Evolutionary conservation across 768 basidiomycete species (phyloP).

Genomic region (Leccinellum luteum): DNA sequence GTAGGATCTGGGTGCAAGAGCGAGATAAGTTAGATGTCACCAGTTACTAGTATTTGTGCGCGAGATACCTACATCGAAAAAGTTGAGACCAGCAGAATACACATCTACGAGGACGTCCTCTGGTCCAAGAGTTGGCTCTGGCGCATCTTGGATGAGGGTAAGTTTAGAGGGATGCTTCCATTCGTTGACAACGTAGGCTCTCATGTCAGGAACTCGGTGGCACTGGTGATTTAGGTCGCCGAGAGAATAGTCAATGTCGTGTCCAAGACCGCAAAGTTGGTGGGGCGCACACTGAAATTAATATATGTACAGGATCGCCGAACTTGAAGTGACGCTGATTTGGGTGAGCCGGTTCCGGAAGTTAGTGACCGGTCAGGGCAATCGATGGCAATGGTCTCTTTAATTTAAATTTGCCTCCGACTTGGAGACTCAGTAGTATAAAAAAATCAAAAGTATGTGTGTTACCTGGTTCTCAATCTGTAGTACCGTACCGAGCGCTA

Average conservation of each 20-base stretch:
- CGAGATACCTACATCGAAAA: constrained; percentile 55
- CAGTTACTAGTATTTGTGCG: constrained; percentile 12
- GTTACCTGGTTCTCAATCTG: too few relatives aligned
- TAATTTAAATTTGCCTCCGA: background rate
- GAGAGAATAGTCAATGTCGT: background rate
- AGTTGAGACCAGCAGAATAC: constrained; percentile 73
- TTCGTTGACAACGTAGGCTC: constrained; percentile 71
- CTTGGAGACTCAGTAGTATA: too few relatives aligned
- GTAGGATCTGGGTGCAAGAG: constrained; percentile 56
- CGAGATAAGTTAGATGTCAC: background rate
- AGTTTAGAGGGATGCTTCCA: constrained; percentile 69
- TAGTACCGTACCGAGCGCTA: too few relatives aligned
- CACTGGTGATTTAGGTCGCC: background rate
- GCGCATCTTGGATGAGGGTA: constrained; percentile 47
- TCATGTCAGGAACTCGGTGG: constrained; percentile 46
- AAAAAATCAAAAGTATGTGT: too few relatives aligned
- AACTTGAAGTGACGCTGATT: background rate
- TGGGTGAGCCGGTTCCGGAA: background rate
- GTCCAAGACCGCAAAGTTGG: background rate
- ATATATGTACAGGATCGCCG: background rate
- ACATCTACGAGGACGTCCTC: constrained; percentile 73
- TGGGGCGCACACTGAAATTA: background rate
- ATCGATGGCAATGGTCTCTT: background rate
- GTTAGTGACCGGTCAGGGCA: background rate
- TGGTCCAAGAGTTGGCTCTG: constrained; percentile 50